Evolutionary conservation across 2,329 filamentous ascomycete genomes (phyloP).

Genomic region (Microascus cirrosus): DNA sequence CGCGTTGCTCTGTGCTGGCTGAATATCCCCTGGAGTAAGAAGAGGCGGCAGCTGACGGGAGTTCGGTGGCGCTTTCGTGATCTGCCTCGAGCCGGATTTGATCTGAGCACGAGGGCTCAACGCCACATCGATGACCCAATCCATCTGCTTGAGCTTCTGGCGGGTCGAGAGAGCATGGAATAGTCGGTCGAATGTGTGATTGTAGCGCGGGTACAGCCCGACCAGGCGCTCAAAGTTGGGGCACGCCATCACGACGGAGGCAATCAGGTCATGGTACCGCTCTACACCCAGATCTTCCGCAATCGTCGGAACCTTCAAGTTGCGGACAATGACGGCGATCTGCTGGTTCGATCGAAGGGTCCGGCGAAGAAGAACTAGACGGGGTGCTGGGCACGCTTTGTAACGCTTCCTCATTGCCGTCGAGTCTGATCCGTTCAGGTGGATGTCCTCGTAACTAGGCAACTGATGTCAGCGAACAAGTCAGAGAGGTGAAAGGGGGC

Average conservation of each 20-base stretch:
- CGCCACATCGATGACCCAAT: conserved; percentile 41
- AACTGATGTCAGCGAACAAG: neutral
- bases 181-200: conserved; percentile 43
- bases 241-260: conserved; percentile 52
- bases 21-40: conserved; percentile 17
- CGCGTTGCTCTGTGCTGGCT: conserved; percentile 21
- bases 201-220: conserved; percentile 41
- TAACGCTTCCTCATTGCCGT: conserved; percentile 43
- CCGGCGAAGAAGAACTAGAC: conserved; percentile 44
- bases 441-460: conserved; percentile 44
- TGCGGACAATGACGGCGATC: conserved; percentile 43
- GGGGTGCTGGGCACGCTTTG: conserved; percentile 38
- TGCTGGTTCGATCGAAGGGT: conserved; percentile 42
- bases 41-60: conserved; percentile 7
- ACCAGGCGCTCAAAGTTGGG: conserved; percentile 50
- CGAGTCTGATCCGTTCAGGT: conserved; percentile 46
- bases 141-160: conserved; percentile 41
- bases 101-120: conserved; percentile 9
- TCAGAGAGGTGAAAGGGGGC: neutral
- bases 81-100: neutral
- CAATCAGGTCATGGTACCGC: conserved; percentile 46
- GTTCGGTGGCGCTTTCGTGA: neutral
- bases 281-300: conserved; percentile 27
- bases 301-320: conserved; percentile 42
- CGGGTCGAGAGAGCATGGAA: conserved; percentile 50